Conservation (phyloP, 2,329 filamentous ascomycete genomes). For the Hypoxylon sp. region DNA sequence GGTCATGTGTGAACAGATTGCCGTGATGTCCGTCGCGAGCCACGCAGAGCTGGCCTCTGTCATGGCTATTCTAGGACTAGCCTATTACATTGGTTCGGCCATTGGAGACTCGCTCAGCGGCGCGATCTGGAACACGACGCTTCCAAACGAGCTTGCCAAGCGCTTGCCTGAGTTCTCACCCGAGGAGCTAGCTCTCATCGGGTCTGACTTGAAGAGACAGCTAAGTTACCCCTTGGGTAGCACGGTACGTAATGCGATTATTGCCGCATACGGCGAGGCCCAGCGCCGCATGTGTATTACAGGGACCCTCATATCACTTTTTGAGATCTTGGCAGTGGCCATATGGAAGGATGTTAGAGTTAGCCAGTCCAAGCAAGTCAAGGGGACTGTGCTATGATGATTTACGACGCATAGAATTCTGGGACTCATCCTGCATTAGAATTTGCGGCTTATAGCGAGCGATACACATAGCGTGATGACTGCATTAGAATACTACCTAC, state of each 20-base stretch:
- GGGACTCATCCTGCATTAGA: slow-evolving; percentile 18
- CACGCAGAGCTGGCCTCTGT: slow-evolving; percentile 67
- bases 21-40: slow-evolving; percentile 67
- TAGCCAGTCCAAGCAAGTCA: slow-evolving; percentile 52
- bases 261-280: slow-evolving; percentile 54
- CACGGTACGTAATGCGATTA: slow-evolving; percentile 53
- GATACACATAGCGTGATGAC: slow-evolving; percentile 11
- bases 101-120: slow-evolving; percentile 61
- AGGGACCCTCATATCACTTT: slow-evolving; percentile 49
- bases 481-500: slow-evolving; percentile 8
- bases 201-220: slow-evolving; percentile 53
- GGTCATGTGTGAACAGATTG: slow-evolving; percentile 68
- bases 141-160: slow-evolving; percentile 49
- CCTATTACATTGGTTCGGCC: slow-evolving; percentile 55
- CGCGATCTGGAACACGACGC: slow-evolving; percentile 59
- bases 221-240: slow-evolving; percentile 53
- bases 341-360: slow-evolving; percentile 53
- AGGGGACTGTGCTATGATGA: slow-evolving; percentile 52
- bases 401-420: slow-evolving; percentile 7
- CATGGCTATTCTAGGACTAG: slow-evolving; percentile 59
- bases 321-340: slow-evolving; percentile 51
- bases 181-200: slow-evolving; percentile 49
- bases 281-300: slow-evolving; percentile 56
- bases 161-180: slow-evolving; percentile 48
- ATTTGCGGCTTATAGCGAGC: neutral